These are phyloP conservation scores for Eimeria sp. DNA, from an alignment of 169 alveolate genomes.

Conservation along the genomic window DNA sequence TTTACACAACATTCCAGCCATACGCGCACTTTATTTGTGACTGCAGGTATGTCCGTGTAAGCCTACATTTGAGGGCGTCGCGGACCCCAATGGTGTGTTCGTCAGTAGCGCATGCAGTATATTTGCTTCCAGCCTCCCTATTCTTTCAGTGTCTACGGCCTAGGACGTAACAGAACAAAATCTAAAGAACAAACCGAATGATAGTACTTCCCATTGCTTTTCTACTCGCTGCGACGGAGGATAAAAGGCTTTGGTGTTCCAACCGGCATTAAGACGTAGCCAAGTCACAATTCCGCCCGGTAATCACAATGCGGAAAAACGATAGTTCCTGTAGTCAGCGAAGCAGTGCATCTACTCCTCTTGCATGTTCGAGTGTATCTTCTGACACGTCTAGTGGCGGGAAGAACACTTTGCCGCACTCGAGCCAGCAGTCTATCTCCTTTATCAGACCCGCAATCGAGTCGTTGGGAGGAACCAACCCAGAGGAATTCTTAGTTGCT, in stretches of 20 bases:
- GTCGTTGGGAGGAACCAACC: neutral
- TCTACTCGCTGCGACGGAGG: neutral
- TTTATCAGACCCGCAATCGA: neutral
- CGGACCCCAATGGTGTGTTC: neutral
- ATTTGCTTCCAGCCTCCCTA: neutral
- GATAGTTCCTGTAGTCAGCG: neutral
- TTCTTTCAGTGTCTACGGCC: neutral
- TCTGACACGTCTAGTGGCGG: neutral
- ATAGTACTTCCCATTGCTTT: neutral
- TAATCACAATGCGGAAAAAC: neutral
- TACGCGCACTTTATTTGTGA: neutral
- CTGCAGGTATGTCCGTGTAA: neutral
- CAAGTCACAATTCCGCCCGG: neutral
- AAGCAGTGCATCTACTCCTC: neutral
- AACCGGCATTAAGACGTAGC: neutral
- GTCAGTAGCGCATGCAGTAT: neutral
- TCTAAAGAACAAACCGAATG: neutral
- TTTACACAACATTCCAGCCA: neutral
- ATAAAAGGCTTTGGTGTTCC: neutral
- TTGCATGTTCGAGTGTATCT: neutral
- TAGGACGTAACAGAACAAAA: neutral
- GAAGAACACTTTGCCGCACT: neutral
- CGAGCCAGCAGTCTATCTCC: neutral
- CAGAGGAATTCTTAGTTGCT: neutral
- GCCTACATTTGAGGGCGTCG: neutral